A percentile compares a stretch with the other conserved stretches of the same genome.
These are phyloP conservation scores for Vanderwaltozyma polyspora DNA, from an alignment of 805 yeast genomes.

Conservation along the genomic window DNA sequence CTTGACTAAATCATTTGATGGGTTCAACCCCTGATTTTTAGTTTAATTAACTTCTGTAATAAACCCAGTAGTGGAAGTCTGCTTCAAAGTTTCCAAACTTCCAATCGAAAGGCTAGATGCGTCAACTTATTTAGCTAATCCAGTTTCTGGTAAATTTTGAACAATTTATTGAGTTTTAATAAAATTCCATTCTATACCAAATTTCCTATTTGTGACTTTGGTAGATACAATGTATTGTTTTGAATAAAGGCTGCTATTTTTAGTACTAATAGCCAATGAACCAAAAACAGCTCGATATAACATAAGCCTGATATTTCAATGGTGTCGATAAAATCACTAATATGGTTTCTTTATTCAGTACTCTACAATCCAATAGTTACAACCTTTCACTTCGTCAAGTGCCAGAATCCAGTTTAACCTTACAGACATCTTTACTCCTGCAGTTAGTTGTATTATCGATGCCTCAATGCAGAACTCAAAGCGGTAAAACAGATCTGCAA, in stretches of 20 bases:
- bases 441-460: slow-evolving; percentile 69
- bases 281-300: slow-evolving; percentile 63
- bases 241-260: slow-evolving; percentile 30
- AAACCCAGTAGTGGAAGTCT: slow-evolving; percentile 36
- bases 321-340: slow-evolving; percentile 44
- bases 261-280: slow-evolving; percentile 68
- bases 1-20: slow-evolving; percentile 47
- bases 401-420: slow-evolving; percentile 38
- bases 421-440: slow-evolving; percentile 60
- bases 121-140: slow-evolving; percentile 38
- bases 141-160: slow-evolving; percentile 44
- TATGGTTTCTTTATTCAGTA: slow-evolving; percentile 40
- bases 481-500: too few species aligned
- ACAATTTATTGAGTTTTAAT: slow-evolving; percentile 48
- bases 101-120: slow-evolving; percentile 42
- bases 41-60: slow-evolving; percentile 48
- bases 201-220: slow-evolving; percentile 28
- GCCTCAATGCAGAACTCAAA: slow-evolving; percentile 54
- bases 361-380: slow-evolving; percentile 68
- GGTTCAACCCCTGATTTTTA: slow-evolving; percentile 66
- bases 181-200: slow-evolving; percentile 30
- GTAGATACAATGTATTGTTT: slow-evolving; percentile 23
- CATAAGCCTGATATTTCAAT: slow-evolving; percentile 52
- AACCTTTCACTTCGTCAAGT: slow-evolving; percentile 46
- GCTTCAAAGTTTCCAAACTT: slow-evolving; percentile 31